Conservation (phyloP, 192 early-diverging fungal species). For the Coemansia erecta region DNA sequence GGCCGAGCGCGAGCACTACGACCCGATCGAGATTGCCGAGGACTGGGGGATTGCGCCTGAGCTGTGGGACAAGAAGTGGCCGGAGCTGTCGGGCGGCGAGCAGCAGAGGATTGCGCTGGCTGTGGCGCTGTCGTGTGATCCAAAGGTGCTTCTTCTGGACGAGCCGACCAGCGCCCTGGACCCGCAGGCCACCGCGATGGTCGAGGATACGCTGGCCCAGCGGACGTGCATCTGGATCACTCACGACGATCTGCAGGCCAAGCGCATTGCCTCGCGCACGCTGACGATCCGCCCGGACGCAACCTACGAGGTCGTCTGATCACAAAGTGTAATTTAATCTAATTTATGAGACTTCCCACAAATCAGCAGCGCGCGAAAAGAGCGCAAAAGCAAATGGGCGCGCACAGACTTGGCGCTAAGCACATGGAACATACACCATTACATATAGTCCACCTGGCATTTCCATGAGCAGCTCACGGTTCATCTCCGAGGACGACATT, state of each 20-base stretch:
- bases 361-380: too few species aligned
- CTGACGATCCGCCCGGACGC: conserved; percentile 38
- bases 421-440: too few species aligned
- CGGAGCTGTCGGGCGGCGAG: conserved; percentile 80
- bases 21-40: conserved; percentile 64
- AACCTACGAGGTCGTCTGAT: conserved; percentile 15
- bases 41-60: conserved; percentile 68
- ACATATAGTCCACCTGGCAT: not conserved
- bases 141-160: conserved; percentile 77
- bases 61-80: conserved; percentile 74
- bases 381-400: too few species aligned
- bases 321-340: not conserved
- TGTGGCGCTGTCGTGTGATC: conserved; percentile 72
- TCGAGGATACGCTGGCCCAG: conserved; percentile 66
- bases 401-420: not conserved
- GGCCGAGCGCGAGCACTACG: conserved; percentile 36
- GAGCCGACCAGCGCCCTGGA: conserved; percentile 89
- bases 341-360: conserved; percentile 1
- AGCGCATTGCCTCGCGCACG: conserved; percentile 54
- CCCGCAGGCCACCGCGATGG: conserved; percentile 62
- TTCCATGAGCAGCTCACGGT: conserved; percentile 30
- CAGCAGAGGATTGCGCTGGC: conserved; percentile 79
- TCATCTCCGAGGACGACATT: conserved; percentile 34
- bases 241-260: conserved; percentile 67
- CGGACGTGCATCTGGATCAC: conserved; percentile 80